Base-by-base conservation (phyloP, 176 grass and related monocot species). In the Carex kokanica region DNA sequence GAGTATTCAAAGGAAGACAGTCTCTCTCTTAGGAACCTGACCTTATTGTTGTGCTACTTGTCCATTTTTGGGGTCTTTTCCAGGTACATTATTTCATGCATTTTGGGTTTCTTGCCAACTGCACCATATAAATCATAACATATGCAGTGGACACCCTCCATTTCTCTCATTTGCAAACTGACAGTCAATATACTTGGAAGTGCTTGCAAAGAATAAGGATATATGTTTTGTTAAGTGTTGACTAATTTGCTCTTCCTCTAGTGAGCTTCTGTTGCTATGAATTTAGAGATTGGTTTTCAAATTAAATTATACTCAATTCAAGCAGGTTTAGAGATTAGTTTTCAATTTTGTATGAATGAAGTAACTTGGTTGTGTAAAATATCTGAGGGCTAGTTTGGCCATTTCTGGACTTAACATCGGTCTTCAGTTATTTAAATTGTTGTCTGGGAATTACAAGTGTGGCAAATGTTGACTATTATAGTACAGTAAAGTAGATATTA, bases 1-100 rank as follows among this genome's bases (percentile, higher is more conserved):
- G 92, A 94, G 64, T 94, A 94, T 74, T 87, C 84, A 66, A 98
- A 93, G 87, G 92, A 91, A 43, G 92, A 98, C 81, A 73, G 86
- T 32, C 71, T 93, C 6, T 97, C 92, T 82, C 34, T 94, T 79
- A 88, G 92, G 78, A 98, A 98, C 83, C 55, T 94, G 84, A 93
- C 92, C 56, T 91, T 91, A 63, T 78, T 93, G 13, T 56, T 98
- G 63, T 94, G 83, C 27, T 93, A 93, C 88, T 81, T 98, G 82
- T 94, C 84, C 87, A 90, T 91, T 55, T 91, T 98, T 84, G 92
- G 88, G 82, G 92, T 93, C 57, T 68, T 88, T 88, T 91, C 95
- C 61, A 93, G 95, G 92, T 98, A 15, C 73, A 83, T 83, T 3
- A 73, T 85, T 79, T 77, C n/a, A 40, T 63, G n/a, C 43, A 4